A percentile compares a stretch with the other conserved stretches of the same genome.
Evolutionary conservation across 805 yeast genomes (phyloP).

Genomic region (Priceomyces fermenticarens): DNA sequence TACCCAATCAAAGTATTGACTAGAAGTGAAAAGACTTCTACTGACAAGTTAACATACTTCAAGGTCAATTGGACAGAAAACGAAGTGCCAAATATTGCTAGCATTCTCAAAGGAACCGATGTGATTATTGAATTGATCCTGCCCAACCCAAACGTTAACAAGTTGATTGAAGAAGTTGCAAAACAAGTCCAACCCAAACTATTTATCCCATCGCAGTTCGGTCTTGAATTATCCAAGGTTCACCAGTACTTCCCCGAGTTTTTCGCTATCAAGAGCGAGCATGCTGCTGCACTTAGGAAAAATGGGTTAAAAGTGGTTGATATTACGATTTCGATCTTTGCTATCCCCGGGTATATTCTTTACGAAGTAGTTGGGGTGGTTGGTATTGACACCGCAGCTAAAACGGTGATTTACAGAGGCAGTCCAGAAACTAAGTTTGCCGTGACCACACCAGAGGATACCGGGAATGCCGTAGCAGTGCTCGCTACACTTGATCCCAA

Average conservation of each 20-base stretch:
- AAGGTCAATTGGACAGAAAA: conserved; percentile 25
- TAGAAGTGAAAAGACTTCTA: conserved; percentile 33
- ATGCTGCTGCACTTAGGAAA: conserved; percentile 36
- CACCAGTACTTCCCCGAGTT: conserved; percentile 34
- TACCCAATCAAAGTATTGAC: conserved; percentile 54
- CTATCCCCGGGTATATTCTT: conserved; percentile 28
- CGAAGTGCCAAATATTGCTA: conserved; percentile 23
- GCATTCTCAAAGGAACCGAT: conserved; percentile 46
- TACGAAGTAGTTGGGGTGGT: conserved; percentile 32
- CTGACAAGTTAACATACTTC: conserved; percentile 38
- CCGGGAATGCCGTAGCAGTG: conserved; percentile 43
- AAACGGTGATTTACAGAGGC: conserved; percentile 37
- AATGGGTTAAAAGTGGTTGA: conserved; percentile 48
- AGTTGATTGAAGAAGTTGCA: conserved; percentile 36
- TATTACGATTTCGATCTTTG: conserved; percentile 38
- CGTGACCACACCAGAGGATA: conserved; percentile 36
- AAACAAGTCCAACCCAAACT: conserved; percentile 43
- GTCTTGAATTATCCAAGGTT: conserved; percentile 39
- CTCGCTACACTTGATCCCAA: conserved; percentile 36
- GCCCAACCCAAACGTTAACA: conserved; percentile 27
- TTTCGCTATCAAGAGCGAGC: conserved; percentile 28
- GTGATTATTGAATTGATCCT: conserved; percentile 47
- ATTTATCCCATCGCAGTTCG: conserved; percentile 62
- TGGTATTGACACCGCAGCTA: conserved; percentile 35
- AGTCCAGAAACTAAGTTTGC: conserved; percentile 34